phyloP scores from a whole-genome alignment of 2,329 filamentous ascomycete genomes.

The Talaromyces sp. region DNA sequence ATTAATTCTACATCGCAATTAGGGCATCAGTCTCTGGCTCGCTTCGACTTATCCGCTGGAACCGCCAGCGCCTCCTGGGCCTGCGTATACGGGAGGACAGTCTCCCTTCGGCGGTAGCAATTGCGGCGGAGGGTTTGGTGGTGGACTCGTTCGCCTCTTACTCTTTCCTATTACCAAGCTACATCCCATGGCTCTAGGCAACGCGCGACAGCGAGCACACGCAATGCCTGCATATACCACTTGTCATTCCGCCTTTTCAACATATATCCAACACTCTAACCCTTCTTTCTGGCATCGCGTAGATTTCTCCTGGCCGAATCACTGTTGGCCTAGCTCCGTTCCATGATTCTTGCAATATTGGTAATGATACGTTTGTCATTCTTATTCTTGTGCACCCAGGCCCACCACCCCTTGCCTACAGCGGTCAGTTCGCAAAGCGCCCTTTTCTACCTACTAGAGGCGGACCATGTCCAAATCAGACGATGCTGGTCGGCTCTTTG shows the following conservation, averaged over 20 bases:
- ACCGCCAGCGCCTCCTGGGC: not conserved
- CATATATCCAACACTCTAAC: constrained; percentile 2
- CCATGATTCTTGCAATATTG: constrained; percentile 9
- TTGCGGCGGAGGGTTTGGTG: not conserved
- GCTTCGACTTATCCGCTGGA: not conserved
- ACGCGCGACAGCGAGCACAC: constrained; percentile 3
- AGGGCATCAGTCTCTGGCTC: not conserved
- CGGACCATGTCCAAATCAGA: not conserved
- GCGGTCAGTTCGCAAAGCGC: not conserved
- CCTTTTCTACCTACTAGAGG: not conserved
- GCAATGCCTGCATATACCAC: constrained; percentile 1
- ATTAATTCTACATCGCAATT: not conserved
- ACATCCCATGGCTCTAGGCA: not conserved
- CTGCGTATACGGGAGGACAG: not conserved
- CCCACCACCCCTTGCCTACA: constrained; percentile 2
- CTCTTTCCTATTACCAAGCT: not conserved
- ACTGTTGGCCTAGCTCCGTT: constrained; percentile 8
- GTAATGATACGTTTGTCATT: not conserved
- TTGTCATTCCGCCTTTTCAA: not conserved
- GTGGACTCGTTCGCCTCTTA: constrained; percentile 1
- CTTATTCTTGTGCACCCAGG: not conserved
- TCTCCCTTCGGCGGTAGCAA: not conserved
- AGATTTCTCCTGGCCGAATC: not conserved
- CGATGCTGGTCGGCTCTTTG: not conserved
- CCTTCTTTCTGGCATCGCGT: not conserved